Conservation (phyloP, 192 early-diverging fungal species). For the Kickxella alabastrina region DNA sequence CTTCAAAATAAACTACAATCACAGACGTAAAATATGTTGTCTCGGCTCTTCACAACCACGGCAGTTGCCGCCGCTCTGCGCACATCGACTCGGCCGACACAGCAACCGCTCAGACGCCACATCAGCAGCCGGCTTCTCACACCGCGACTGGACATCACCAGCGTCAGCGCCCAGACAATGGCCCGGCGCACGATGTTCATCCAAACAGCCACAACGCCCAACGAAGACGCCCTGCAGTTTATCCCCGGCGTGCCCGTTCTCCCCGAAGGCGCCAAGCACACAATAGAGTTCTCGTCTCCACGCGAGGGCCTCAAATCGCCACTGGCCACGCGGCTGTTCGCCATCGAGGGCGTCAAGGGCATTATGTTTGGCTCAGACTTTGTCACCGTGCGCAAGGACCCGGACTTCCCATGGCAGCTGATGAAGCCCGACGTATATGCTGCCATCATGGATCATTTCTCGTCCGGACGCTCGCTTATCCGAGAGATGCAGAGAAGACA, state of each 20-base stretch:
- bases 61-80: not conserved
- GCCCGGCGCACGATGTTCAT: constrained; percentile 70
- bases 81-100: not conserved
- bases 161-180: constrained; percentile 1
- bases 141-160: no score
- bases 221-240: constrained; percentile 94
- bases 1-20: not conserved
- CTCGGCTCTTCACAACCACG: not conserved
- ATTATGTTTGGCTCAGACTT: constrained; percentile 94
- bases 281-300: constrained; percentile 79
- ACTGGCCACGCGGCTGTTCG: constrained; percentile 84
- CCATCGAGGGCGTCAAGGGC: constrained; percentile 85
- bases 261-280: constrained; percentile 51
- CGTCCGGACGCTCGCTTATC: constrained; percentile 78
- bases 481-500: constrained; percentile 35
- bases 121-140: no score
- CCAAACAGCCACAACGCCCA: constrained; percentile 89
- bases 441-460: constrained; percentile 91
- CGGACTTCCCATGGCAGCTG: constrained; percentile 88
- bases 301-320: constrained; percentile 79
- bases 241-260: constrained; percentile 89
- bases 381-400: constrained; percentile 90
- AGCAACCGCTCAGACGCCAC: not conserved
- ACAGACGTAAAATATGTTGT: no score
- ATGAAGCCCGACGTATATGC: constrained; percentile 98